Conservation (phyloP, 306 rosid genomes). For the Chamaecrista fasciculata region DNA sequence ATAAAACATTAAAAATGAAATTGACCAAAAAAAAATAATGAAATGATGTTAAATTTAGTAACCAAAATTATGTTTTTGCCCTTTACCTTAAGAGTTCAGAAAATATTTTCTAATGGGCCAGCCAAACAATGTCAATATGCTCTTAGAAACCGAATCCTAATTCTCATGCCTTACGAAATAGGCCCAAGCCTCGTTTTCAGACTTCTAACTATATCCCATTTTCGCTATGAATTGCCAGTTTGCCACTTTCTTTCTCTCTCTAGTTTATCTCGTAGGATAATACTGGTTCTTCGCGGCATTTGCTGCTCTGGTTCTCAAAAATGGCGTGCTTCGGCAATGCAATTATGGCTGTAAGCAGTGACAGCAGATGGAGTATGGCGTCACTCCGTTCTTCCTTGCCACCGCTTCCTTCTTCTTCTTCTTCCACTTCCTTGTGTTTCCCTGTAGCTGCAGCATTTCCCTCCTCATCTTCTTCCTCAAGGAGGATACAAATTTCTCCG, state of each 20-base stretch:
- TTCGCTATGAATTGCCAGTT: no score
- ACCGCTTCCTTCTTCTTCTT: conserved; percentile 32
- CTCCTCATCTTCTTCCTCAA: conserved; percentile 12
- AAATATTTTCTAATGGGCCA: not conserved
- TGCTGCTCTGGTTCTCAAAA: not conserved
- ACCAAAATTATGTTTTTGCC: no score
- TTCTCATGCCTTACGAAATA: not conserved
- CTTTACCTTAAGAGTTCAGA: no score
- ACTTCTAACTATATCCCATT: not conserved
- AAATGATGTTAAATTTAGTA: no score
- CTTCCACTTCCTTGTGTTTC: conserved; percentile 31
- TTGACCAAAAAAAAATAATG: no score
- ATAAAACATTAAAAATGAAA: no score
- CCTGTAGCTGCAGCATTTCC: conserved; percentile 21
- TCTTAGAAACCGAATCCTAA: not conserved
- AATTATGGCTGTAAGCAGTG: conserved; percentile 32
- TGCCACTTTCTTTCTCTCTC: not conserved
- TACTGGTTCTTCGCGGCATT: not conserved
- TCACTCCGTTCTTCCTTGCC: conserved; percentile 66
- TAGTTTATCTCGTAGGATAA: conserved; percentile 4
- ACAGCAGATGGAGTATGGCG: conserved; percentile 55
- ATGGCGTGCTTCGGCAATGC: conserved; percentile 36
- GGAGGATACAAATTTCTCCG: conserved; percentile 22
- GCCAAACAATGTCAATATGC: not conserved
- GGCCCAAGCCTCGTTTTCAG: not conserved